These are phyloP conservation scores for Isabelozyma rhagii DNA, from an alignment of 805 yeast species.

Conservation along the genomic window DNA sequence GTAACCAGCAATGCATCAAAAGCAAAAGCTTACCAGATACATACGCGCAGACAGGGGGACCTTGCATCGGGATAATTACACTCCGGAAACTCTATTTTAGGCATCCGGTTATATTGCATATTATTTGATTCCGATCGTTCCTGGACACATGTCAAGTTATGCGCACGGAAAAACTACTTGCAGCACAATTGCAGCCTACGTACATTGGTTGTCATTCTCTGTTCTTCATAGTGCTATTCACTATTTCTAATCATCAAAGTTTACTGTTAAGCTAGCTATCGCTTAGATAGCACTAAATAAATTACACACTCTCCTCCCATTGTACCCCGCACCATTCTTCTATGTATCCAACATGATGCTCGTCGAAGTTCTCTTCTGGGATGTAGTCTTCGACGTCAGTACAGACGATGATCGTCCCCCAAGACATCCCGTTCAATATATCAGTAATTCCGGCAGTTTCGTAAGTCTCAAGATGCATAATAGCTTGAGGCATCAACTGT, in stretches of 20 bases:
- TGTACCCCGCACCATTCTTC: constrained; percentile 84
- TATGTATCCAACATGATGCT: constrained; percentile 69
- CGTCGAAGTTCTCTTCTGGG: constrained; percentile 49
- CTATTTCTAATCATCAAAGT: neutral
- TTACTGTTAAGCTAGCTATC: neutral
- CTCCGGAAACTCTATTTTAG: no score
- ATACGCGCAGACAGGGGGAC: no score
- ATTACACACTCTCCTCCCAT: constrained; percentile 57
- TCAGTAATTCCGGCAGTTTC: constrained; percentile 20
- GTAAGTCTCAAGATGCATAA: constrained; percentile 68
- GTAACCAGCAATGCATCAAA: no score
- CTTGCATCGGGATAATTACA: no score
- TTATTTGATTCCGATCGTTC: no score
- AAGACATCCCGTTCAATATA: constrained; percentile 82
- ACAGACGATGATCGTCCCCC: constrained; percentile 90
- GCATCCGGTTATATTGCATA: no score
- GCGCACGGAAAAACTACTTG: no score
- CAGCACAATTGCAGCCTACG: no score
- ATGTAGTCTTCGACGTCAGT: constrained; percentile 68
- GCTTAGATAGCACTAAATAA: neutral
- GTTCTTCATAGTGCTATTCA: no score
- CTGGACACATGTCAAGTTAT: no score
- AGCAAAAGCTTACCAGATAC: no score
- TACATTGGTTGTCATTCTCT: no score
- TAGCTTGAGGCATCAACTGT: constrained; percentile 93